Percentiles rank a stretch among this genome's conserved stretches.
Conservation (phyloP, 352 stramenopile genomes). For the Thalassiosira mediterranea region DNA sequence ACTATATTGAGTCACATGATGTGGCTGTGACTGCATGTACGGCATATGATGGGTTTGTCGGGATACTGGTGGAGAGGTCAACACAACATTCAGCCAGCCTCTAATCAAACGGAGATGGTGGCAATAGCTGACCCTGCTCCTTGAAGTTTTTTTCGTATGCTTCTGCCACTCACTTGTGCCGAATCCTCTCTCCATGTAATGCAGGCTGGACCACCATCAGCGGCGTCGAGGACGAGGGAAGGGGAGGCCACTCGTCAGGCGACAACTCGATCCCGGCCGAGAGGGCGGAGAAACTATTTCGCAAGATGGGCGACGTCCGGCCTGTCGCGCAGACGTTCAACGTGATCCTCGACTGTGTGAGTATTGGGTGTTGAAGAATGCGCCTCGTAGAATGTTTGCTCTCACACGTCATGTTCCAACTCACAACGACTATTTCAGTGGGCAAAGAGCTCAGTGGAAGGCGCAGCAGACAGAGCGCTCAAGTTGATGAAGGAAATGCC, state of each 20-base stretch:
- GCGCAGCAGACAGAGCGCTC: conserved; percentile 28
- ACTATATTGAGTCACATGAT: too few relatives aligned
- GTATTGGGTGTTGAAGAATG: conserved; percentile 4
- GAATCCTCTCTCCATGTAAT: too few relatives aligned
- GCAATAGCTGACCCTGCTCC: too few relatives aligned
- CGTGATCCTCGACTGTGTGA: conserved; percentile 46
- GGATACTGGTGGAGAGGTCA: too few relatives aligned
- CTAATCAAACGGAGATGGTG: too few relatives aligned
- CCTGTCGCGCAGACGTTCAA: conserved; percentile 42
- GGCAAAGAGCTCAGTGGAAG: conserved; percentile 38
- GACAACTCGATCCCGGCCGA: conserved; percentile 37
- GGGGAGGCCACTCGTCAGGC: too few relatives aligned
- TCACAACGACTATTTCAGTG: conserved; percentile 6
- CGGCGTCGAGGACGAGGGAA: conserved; percentile 4
- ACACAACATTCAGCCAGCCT: too few relatives aligned
- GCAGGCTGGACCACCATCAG: conserved; percentile 39
- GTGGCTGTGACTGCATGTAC: too few relatives aligned
- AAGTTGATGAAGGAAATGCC: conserved; percentile 35
- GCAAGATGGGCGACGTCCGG: conserved; percentile 34
- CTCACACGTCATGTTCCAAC: background rate
- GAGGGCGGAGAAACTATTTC: conserved; percentile 30
- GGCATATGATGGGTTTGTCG: too few relatives aligned
- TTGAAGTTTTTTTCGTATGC: too few relatives aligned
- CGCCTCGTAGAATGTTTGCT: background rate
- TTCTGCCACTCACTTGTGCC: too few relatives aligned